A percentile compares a stretch with the other conserved stretches of the same genome.
phyloP scores from a whole-genome alignment of 2,329 filamentous ascomycete genomes.

The Hypoxylon sp. region DNA sequence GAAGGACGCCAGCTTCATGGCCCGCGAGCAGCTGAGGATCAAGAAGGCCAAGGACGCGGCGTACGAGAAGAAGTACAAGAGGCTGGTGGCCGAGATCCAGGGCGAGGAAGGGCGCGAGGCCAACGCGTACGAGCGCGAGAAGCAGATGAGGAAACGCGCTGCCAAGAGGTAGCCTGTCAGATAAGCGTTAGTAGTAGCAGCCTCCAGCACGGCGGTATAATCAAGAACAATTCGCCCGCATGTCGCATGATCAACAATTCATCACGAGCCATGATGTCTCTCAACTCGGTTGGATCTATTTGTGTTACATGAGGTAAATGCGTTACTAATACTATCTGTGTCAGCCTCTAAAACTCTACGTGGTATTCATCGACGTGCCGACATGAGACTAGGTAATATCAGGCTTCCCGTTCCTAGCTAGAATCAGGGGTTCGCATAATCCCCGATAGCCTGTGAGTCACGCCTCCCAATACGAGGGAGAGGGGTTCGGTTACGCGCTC shows the following conservation, averaged over 20 bases:
- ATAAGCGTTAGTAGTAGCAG: conserved; percentile 1
- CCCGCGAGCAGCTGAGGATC: conserved; percentile 84
- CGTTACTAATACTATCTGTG: neutral
- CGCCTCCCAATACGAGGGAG: neutral
- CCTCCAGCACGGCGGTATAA: neutral
- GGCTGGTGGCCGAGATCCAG: conserved; percentile 93
- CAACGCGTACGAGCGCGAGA: conserved; percentile 91
- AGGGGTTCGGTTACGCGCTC: neutral
- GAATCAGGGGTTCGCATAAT: neutral
- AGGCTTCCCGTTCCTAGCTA: too few relatives aligned
- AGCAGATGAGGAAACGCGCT: conserved; percentile 73
- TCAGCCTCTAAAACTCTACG: neutral
- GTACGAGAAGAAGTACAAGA: conserved; percentile 96
- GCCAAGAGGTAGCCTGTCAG: conserved; percentile 52
- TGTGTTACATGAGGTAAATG: neutral
- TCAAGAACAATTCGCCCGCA: neutral
- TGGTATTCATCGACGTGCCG: neutral
- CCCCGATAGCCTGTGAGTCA: neutral
- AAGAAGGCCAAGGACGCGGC: conserved; percentile 94
- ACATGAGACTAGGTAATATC: neutral
- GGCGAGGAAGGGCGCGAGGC: conserved; percentile 86
- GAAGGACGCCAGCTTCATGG: conserved; percentile 95
- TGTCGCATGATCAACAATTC: neutral
- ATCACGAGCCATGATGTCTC: neutral
- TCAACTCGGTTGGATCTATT: neutral